A percentile compares a stretch with the other conserved stretches of the same genome.
Evolutionary conservation across 805 yeast species (phyloP).

Genomic region (Kazachstania kunashirensis): DNA sequence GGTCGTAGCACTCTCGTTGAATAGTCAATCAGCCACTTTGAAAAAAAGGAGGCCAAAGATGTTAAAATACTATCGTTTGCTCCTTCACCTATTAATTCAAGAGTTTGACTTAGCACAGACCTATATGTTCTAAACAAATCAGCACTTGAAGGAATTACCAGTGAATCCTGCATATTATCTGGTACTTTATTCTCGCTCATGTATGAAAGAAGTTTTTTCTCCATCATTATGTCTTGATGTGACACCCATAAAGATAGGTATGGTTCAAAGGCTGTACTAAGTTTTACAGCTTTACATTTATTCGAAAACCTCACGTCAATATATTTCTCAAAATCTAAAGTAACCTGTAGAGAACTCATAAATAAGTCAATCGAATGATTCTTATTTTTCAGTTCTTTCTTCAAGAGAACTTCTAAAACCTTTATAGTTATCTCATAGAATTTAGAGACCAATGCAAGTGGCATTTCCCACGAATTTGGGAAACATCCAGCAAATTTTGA

Average conservation of each 20-base stretch:
- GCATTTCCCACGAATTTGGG: slow-evolving; percentile 66
- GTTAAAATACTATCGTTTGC: slow-evolving; percentile 16
- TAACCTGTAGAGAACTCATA: slow-evolving; percentile 58
- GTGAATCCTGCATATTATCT: slow-evolving; percentile 40
- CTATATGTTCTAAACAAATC: slow-evolving; percentile 77
- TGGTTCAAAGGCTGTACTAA: slow-evolving; percentile 73
- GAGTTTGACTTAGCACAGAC: slow-evolving; percentile 58
- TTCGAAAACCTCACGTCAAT: slow-evolving; percentile 55
- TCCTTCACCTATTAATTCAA: slow-evolving; percentile 38
- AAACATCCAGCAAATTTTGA: slow-evolving; percentile 44
- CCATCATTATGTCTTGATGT: slow-evolving; percentile 63
- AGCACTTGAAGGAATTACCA: slow-evolving; percentile 77
- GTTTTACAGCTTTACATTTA: slow-evolving; percentile 33
- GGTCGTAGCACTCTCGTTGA: slow-evolving; percentile 41
- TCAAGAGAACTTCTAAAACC: slow-evolving; percentile 50
- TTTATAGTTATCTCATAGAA: slow-evolving; percentile 63
- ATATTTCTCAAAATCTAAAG: slow-evolving; percentile 75
- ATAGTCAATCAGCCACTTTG: slow-evolving; percentile 55
- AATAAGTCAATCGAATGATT: slow-evolving; percentile 51
- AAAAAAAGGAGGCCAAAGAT: slow-evolving; percentile 50
- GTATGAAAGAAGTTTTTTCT: slow-evolving; percentile 54
- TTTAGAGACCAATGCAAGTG: slow-evolving; percentile 44
- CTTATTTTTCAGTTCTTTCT: slow-evolving; percentile 33
- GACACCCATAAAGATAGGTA: slow-evolving; percentile 77
- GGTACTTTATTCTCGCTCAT: slow-evolving; percentile 48